Percentiles rank a stretch among this genome's conserved stretches.
Evolutionary conservation across 2,329 filamentous ascomycete genomes (phyloP).

Genomic region (Metarhizium robertsii): DNA sequence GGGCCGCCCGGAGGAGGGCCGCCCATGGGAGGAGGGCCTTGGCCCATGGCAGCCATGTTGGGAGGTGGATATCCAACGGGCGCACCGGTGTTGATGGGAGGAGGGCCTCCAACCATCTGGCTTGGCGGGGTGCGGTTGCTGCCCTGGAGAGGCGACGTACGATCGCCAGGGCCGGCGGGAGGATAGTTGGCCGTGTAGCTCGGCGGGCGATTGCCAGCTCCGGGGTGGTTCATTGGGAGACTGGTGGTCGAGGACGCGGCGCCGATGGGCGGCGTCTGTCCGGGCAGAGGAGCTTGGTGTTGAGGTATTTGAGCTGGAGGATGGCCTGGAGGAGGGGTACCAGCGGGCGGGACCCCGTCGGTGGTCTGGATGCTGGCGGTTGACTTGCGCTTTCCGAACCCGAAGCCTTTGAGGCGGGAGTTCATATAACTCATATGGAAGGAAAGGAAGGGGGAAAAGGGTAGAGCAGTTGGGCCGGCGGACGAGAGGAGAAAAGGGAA

Average conservation of each 20-base stretch:
- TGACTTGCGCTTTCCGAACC: slow-evolving; percentile 74
- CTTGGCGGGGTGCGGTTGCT: slow-evolving; percentile 45
- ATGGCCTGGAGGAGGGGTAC: slow-evolving; percentile 32
- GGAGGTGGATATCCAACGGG: slow-evolving; percentile 50
- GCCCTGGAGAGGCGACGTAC: slow-evolving; percentile 43
- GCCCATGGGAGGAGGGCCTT: slow-evolving; percentile 32
- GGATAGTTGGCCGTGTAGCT: slow-evolving; percentile 53
- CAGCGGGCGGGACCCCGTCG: slow-evolving; percentile 27
- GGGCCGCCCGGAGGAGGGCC: slow-evolving; percentile 22
- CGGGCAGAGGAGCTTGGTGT: slow-evolving; percentile 26
- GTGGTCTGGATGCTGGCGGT: slow-evolving; percentile 48
- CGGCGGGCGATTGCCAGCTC: slow-evolving; percentile 50
- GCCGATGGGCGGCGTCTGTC: slow-evolving; percentile 24
- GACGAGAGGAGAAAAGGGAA: slow-evolving; percentile 2
- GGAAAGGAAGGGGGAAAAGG: slow-evolving; percentile 13
- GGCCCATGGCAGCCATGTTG: slow-evolving; percentile 33
- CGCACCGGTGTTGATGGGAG: slow-evolving; percentile 57
- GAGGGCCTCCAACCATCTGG: slow-evolving; percentile 54
- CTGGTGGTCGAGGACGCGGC: slow-evolving; percentile 35
- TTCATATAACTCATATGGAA: slow-evolving; percentile 67
- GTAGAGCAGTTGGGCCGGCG: slow-evolving; percentile 1
- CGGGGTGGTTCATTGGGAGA: slow-evolving; percentile 54
- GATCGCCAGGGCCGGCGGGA: slow-evolving; percentile 34
- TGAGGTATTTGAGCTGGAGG: slow-evolving; percentile 31
- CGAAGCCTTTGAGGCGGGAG: slow-evolving; percentile 68